Conservation (phyloP, 768 basidiomycete genomes). For the Exsudoporus frostii region DNA sequence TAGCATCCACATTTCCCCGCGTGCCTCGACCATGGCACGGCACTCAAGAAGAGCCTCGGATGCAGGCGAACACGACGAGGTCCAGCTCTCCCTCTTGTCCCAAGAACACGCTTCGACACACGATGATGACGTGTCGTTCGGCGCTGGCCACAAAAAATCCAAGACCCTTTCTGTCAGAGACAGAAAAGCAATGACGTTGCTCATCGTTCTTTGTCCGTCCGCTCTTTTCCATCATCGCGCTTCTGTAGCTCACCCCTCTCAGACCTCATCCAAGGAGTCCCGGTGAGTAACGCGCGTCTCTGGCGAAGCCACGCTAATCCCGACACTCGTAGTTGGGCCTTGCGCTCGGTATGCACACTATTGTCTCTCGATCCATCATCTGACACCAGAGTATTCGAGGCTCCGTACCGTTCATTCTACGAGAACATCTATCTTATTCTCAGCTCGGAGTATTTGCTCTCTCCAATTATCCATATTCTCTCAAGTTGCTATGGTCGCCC, state of each 20-base stretch:
- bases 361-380: not conserved
- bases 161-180: slow-evolving; percentile 71
- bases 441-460: slow-evolving; percentile 94
- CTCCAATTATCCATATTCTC: slow-evolving; percentile 91
- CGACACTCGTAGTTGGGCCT: slow-evolving; percentile 62
- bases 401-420: slow-evolving; percentile 93
- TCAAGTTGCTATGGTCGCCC: slow-evolving; percentile 97
- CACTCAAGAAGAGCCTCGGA: slow-evolving; percentile 32
- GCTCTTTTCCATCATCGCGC: slow-evolving; percentile 1
- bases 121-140: slow-evolving; percentile 36
- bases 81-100: slow-evolving; percentile 57
- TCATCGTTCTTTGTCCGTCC: slow-evolving; percentile 83
- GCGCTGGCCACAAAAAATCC: slow-evolving; percentile 30
- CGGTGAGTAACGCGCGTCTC: slow-evolving; percentile 50
- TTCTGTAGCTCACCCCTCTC: slow-evolving; percentile 14
- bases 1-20: slow-evolving; percentile 57
- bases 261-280: slow-evolving; percentile 88
- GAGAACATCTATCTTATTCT: slow-evolving; percentile 94
- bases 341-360: slow-evolving; percentile 62
- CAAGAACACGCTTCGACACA: slow-evolving; percentile 51
- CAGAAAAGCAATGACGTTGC: slow-evolving; percentile 76
- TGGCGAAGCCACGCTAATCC: slow-evolving; percentile 9
- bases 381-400: slow-evolving; percentile 43
- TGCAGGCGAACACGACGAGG: slow-evolving; percentile 42
- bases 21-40: slow-evolving; percentile 41